Percentiles rank a stretch among this genome's conserved stretches.
Conservation (phyloP, 2,329 filamentous ascomycete genomes). For the Chaetomiaceae sp. region DNA sequence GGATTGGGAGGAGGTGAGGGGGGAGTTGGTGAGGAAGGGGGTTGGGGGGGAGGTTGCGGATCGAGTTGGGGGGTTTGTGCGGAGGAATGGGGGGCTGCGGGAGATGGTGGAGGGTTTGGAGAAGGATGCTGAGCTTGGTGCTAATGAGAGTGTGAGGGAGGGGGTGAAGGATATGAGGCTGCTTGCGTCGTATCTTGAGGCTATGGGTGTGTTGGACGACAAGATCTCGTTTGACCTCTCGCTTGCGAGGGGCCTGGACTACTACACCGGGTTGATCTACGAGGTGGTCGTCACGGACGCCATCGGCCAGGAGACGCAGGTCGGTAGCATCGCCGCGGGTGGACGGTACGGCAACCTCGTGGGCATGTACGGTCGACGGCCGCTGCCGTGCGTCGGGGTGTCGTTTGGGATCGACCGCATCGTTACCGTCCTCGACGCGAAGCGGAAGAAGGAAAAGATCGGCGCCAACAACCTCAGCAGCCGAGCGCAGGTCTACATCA, state of each 20-base stretch:
- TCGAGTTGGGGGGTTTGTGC: slow-evolving; percentile 1
- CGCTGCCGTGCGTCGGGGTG: slow-evolving; percentile 69
- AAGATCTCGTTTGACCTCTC: slow-evolving; percentile 83
- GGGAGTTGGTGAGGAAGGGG: slow-evolving; percentile 2
- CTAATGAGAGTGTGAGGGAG: slow-evolving; percentile 68
- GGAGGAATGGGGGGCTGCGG: neutral
- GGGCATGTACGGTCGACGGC: slow-evolving; percentile 84
- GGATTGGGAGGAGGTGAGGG: slow-evolving; percentile 4
- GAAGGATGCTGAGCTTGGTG: slow-evolving; percentile 59
- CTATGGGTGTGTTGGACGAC: slow-evolving; percentile 63
- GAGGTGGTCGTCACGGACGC: slow-evolving; percentile 77
- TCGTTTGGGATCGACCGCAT: slow-evolving; percentile 90
- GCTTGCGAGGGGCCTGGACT: slow-evolving; percentile 73
- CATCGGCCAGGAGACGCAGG: neutral
- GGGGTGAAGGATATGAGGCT: slow-evolving; percentile 67
- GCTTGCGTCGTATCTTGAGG: slow-evolving; percentile 77
- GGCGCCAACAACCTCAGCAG: slow-evolving; percentile 45
- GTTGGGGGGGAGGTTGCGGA: slow-evolving; percentile 3
- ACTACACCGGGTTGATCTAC: slow-evolving; percentile 87
- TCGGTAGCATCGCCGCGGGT: slow-evolving; percentile 64
- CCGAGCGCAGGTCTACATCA: slow-evolving; percentile 85
- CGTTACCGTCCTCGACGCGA: slow-evolving; percentile 27
- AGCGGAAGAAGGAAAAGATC: slow-evolving; percentile 47
- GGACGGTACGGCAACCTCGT: slow-evolving; percentile 87
- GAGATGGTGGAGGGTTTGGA: slow-evolving; percentile 68